Evolutionary conservation across 148 eudicot species (phyloP).

Genomic region (Rhododendron williamsianum): DNA sequence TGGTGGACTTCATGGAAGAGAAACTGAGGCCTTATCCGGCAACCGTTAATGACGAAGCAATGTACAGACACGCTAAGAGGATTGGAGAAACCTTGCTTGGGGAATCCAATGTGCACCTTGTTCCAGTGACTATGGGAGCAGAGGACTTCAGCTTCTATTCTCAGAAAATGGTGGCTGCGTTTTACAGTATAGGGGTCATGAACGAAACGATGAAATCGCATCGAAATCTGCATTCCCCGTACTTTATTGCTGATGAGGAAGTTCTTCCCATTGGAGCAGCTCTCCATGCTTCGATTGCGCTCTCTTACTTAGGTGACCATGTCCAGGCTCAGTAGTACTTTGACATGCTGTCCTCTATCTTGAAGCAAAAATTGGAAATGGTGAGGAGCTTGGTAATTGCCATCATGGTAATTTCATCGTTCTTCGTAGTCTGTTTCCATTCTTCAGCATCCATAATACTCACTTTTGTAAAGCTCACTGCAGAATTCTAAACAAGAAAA

Average conservation of each 20-base stretch:
- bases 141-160: conserved; percentile 49
- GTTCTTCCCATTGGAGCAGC: conserved; percentile 46
- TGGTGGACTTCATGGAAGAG: conserved; percentile 42
- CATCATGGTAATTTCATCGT: background rate
- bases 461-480: background rate
- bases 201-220: conserved; percentile 19
- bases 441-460: background rate
- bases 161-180: conserved; percentile 23
- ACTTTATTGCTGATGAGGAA: conserved; percentile 35
- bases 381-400: background rate
- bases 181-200: conserved; percentile 22
- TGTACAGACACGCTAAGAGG: conserved; percentile 24
- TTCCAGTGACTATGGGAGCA: conserved; percentile 24
- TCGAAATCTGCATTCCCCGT: conserved; percentile 25
- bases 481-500: no score
- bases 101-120: conserved; percentile 20
- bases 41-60: conserved; percentile 20
- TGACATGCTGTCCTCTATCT: background rate
- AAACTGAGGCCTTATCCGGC: conserved; percentile 28
- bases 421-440: background rate
- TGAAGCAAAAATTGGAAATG: background rate
- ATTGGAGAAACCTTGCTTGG: conserved; percentile 31
- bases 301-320: conserved; percentile 23
- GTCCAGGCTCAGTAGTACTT: background rate
- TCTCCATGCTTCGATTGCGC: conserved; percentile 37